Conservation (phyloP, 345 rosid species). For the Carallia brachiata region DNA sequence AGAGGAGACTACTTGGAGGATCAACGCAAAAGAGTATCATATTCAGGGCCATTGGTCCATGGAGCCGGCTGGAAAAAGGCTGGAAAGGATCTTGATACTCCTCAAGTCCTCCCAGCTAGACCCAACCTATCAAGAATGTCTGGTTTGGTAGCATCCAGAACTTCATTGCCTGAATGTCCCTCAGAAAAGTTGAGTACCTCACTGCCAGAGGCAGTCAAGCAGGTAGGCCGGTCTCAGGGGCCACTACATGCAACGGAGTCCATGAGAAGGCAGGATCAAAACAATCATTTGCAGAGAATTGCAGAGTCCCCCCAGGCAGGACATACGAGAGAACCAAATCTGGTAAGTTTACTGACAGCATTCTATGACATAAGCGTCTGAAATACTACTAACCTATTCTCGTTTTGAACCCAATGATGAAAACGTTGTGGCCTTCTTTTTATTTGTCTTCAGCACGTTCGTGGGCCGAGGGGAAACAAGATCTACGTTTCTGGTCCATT, state of each 20-base stretch:
- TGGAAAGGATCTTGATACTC: conserved; percentile 34
- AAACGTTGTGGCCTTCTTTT: conserved; percentile 10
- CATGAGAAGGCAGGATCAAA: conserved; percentile 35
- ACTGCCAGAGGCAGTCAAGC: conserved; percentile 27
- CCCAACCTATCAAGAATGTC: conserved; percentile 44
- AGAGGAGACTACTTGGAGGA: conserved; percentile 37
- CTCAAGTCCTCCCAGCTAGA: conserved; percentile 21
- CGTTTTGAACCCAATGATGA: not conserved
- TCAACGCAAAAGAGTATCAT: conserved; percentile 40
- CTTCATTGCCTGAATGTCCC: conserved; percentile 32
- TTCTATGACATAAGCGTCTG: not conserved
- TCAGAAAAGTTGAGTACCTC: conserved; percentile 30
- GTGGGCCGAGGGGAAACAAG: conserved; percentile 56
- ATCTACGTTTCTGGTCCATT: conserved; percentile 87
- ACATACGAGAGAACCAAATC: conserved; percentile 32
- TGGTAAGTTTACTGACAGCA: conserved; percentile 35
- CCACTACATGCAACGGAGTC: conserved; percentile 26
- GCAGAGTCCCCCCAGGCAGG: conserved; percentile 34
- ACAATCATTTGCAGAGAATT: conserved; percentile 21
- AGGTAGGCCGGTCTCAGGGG: conserved; percentile 25
- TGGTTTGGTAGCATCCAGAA: conserved; percentile 47
- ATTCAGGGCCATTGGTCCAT: conserved; percentile 57
- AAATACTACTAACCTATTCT: not conserved
- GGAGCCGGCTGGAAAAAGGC: conserved; percentile 35
- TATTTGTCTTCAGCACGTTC: conserved; percentile 43